Base-by-base conservation (phyloP, 768 basidiomycete species). In the Coprinopsis marcescibilis region DNA sequence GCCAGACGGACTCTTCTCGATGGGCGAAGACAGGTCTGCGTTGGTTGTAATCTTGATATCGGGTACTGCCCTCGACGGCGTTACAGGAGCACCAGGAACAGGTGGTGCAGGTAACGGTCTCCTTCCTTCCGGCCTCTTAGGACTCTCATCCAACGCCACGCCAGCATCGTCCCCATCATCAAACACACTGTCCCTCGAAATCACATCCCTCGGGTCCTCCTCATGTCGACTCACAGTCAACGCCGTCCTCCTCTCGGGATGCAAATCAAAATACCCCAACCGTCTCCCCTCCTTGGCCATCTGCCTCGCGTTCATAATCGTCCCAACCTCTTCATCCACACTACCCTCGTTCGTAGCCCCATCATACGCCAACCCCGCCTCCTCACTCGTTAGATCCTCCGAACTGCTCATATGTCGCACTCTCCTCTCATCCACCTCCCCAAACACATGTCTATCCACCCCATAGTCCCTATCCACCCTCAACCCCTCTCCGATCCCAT, bases 191-290 rank as follows among this genome's bases (percentile, higher is more conserved):
- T 40, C 14, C 29, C 39, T 30, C n/a, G 64, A 67, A n/a, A 72
- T 56, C 45, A 61, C 61, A 6, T 43, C 60, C 12, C 68, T 62
- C 25, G 68, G 66, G 46, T 69, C 62, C 14, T 71, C 67, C 11
- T 58, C 57, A 17, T 50, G 55, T n/a, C 52, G 37, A 11, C 54
- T 52, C n/a, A 56, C 50, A 2, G 54, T 48, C 11, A 59, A 48
- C 2, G 56, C 59, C 17, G 73, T 75, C 30, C 81, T 67, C 36
- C 86, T 72, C 36, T 89, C 86, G 10, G 86, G 86, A 59, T 89
- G 86, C 12, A 87, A 55, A 59, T 88, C 86, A 58, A 89, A 89
- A 60, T 89, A 89, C 0, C 84, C 82, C 21, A 80, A 43, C 14
- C 83, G 73, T 36, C 69, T 63, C 53, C 71, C 70, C 37, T 63